Base-by-base conservation (phyloP, 2,329 filamentous ascomycete genomes). In the Xylaria hypoxylon region DNA sequence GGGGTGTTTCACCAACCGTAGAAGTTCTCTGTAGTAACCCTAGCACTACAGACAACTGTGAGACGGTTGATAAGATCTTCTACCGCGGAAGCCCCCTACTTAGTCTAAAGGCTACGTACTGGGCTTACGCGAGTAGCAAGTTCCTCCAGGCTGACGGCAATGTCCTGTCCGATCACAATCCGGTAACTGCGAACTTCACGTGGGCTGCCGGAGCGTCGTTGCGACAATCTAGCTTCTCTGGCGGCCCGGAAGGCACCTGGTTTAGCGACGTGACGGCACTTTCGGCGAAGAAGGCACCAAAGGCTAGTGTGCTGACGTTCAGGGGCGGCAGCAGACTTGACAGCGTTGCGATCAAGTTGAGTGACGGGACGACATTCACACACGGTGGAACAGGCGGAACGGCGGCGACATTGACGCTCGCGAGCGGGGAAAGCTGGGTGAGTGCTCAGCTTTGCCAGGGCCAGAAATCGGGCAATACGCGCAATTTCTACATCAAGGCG, bases 41-140 rank as follows among this genome's bases (percentile, higher is more conserved):
- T 0, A 83, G 83, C 33, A 79, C 80, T 0, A 82, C 77, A 52
- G 82, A 82, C 72, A 75, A 77, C 4, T 92, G 89, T 77, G 89
- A 92, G 79, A 87, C 85, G 2, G 87, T 91, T 42, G 89, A 91
- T 78, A 92, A 91, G 78, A 80, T 90, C 52, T 85, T 90, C 71
- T 90, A 87, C 79, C 84, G 87, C 42, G 81, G 82, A 35, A 82
- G 81, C 19, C 72, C 81, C n/a, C 70, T 83, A 3, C 70, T 88
- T 4, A 74, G 72, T 33, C 79, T 90, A 2, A 69, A 74, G 0
- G 85, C 86, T 0, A 84, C 79, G 0, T 75, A 74, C 24, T 89
- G 86, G 74, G 80, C 79, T 71, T 91, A 91, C 75, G 85, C 83
- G 13, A 82, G 85, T 50, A 71, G 73, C 50, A 81, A 80, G 71